A percentile compares a stretch with the other conserved stretches of the same genome.
Evolutionary conservation across 1,284 basidiomycete species (phyloP).

Genomic region (Phellinidium pouzarii): DNA sequence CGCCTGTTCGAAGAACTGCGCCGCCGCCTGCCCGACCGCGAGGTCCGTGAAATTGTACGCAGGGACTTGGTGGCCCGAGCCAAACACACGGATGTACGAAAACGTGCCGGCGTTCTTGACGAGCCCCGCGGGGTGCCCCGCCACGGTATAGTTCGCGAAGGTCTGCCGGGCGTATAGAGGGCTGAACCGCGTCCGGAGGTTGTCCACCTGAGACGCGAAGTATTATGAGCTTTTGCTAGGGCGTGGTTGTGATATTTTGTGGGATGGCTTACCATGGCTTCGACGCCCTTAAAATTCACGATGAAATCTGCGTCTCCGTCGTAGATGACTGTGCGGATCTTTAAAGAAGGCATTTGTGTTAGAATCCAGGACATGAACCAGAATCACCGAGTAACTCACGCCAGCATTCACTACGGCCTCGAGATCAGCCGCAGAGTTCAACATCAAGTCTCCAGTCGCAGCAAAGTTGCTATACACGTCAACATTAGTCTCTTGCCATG

Average conservation of each 20-base stretch:
- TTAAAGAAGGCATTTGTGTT: not conserved
- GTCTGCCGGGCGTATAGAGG: constrained; percentile 31
- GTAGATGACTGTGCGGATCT: constrained; percentile 16
- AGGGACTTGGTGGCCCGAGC: constrained; percentile 46
- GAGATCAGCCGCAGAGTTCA: constrained; percentile 45
- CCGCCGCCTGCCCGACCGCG: constrained; percentile 26
- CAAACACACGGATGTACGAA: constrained; percentile 51
- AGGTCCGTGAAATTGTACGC: constrained; percentile 32
- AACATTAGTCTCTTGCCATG: constrained; percentile 40
- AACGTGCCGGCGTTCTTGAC: constrained; percentile 58
- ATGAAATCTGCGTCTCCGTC: constrained; percentile 42
- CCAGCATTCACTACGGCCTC: constrained; percentile 56
- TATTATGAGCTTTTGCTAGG: not conserved
- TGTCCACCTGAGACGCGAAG: constrained; percentile 34
- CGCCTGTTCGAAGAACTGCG: constrained; percentile 28
- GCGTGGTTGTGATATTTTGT: not conserved
- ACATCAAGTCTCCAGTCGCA: constrained; percentile 58
- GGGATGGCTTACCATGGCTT: constrained; percentile 44
- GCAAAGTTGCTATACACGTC: constrained; percentile 51
- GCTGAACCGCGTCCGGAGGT: constrained; percentile 36
- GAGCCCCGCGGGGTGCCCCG: constrained; percentile 41
- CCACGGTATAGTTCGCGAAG: constrained; percentile 45
- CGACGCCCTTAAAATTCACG: constrained; percentile 52
- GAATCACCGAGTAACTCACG: constrained; percentile 36
- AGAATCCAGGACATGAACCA: constrained; percentile 28